These are phyloP conservation scores for Lathyrus aphaca DNA, from an alignment of 306 rosid genomes.

Conservation along the genomic window DNA sequence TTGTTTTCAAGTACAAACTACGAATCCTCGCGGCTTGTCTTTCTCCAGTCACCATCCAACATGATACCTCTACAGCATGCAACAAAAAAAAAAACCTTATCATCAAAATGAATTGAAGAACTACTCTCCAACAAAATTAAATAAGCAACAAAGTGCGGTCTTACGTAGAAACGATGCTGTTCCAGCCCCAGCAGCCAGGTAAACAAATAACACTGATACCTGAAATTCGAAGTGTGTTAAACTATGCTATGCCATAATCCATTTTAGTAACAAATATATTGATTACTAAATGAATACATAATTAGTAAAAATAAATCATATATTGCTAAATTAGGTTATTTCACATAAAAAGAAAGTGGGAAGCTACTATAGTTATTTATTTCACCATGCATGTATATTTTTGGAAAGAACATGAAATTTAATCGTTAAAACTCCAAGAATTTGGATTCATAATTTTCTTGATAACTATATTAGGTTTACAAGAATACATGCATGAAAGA, in stretches of 20 bases:
- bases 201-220: constrained; percentile 63
- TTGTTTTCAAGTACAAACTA: constrained; percentile 74
- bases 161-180: constrained; percentile 78
- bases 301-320: background rate
- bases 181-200: constrained; percentile 70
- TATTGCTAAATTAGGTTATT: background rate
- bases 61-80: constrained; percentile 68
- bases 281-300: background rate
- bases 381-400: background rate
- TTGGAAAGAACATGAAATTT: background rate
- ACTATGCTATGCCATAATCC: background rate
- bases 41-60: constrained; percentile 94
- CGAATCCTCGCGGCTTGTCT: constrained; percentile 85
- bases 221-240: constrained; percentile 38
- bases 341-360: background rate
- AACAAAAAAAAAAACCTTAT: constrained; percentile 13
- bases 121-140: background rate
- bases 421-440: background rate
- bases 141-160: constrained; percentile 24
- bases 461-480: background rate
- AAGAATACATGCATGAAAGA: background rate
- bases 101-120: background rate
- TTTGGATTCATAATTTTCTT: background rate
- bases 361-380: background rate
- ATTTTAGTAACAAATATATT: background rate